Conservation (phyloP, 2,329 filamentous ascomycete species). For the Pseudogymnoascus pannorum region DNA sequence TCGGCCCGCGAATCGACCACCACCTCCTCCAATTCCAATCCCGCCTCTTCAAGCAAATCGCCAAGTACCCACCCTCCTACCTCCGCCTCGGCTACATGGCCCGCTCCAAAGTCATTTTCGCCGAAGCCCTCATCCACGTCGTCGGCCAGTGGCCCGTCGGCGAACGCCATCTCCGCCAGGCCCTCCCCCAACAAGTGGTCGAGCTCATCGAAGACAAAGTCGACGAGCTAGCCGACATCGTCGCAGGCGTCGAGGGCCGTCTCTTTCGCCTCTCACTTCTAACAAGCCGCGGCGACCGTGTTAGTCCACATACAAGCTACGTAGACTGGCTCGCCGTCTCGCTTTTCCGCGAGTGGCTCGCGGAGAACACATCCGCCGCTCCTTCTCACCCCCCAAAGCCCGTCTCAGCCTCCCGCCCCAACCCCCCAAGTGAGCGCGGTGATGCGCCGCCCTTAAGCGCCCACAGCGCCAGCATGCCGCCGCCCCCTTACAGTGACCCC, state of each 20-base stretch:
- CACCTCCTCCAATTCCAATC: slow-evolving; percentile 88
- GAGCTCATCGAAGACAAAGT: slow-evolving; percentile 94
- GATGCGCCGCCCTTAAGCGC: slow-evolving; percentile 20
- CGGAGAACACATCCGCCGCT: slow-evolving; percentile 76
- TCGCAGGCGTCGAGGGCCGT: slow-evolving; percentile 70
- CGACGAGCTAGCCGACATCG: slow-evolving; percentile 78
- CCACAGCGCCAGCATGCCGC: slow-evolving; percentile 24
- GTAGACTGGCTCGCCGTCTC: slow-evolving; percentile 85
- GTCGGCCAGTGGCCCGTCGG: slow-evolving; percentile 89
- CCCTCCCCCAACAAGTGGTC: slow-evolving; percentile 67
- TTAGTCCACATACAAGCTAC: slow-evolving; percentile 71
- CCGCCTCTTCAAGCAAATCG: slow-evolving; percentile 89
- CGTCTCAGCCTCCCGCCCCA: slow-evolving; percentile 31
- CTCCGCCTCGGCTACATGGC: slow-evolving; percentile 83
- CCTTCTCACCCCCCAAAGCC: slow-evolving; percentile 41
- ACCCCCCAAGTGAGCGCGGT: slow-evolving; percentile 16
- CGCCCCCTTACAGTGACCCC: slow-evolving; percentile 35
- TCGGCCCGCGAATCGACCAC: slow-evolving; percentile 85
- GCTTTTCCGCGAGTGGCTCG: slow-evolving; percentile 87
- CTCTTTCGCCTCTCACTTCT: slow-evolving; percentile 76
- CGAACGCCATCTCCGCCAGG: slow-evolving; percentile 65
- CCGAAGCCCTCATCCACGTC: slow-evolving; percentile 85
- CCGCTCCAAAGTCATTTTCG: slow-evolving; percentile 73
- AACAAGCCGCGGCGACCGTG: slow-evolving; percentile 72
- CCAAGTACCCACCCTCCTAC: slow-evolving; percentile 90